Evolutionary conservation across 495 filamentous ascomycete species (phyloP).

Genomic region (Xylaria intraflava): DNA sequence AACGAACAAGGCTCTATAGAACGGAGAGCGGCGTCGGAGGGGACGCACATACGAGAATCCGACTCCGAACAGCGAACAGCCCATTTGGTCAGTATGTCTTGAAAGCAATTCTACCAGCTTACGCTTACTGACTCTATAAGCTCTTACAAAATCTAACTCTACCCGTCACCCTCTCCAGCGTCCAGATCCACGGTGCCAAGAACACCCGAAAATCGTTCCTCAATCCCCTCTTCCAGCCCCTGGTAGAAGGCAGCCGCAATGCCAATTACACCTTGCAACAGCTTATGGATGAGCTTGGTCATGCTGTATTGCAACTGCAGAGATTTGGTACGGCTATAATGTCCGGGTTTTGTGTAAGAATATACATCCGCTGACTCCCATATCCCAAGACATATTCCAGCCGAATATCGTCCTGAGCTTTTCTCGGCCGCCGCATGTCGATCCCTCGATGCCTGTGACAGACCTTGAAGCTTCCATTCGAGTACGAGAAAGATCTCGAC

Average conservation of each 20-base stretch:
- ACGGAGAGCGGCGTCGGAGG: conserved; percentile 14
- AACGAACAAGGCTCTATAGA: conserved; percentile 20
- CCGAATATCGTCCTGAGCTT: conserved; percentile 73
- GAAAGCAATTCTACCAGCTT: not conserved
- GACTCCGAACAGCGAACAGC: conserved; percentile 21
- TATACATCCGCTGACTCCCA: conserved; percentile 10
- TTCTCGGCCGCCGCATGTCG: conserved; percentile 56
- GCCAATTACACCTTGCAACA: conserved; percentile 68
- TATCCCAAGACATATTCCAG: conserved; percentile 70
- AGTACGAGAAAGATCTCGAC: conserved; percentile 68
- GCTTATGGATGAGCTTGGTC: conserved; percentile 62
- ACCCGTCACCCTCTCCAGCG: conserved; percentile 66
- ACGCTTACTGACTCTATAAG: conserved; percentile 27
- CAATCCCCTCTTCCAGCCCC: conserved; percentile 65
- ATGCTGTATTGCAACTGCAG: conserved; percentile 64
- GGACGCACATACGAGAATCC: conserved; percentile 14
- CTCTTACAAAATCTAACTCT: conserved; percentile 67
- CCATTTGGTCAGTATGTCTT: conserved; percentile 20
- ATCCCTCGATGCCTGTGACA: conserved; percentile 54
- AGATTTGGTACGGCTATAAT: conserved; percentile 57
- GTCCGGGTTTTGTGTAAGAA: not conserved
- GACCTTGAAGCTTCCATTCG: conserved; percentile 73
- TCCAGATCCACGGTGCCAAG: conserved; percentile 70
- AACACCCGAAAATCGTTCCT: conserved; percentile 78
- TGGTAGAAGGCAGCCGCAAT: conserved; percentile 62